A percentile compares a stretch with the other conserved stretches of the same genome.
Evolutionary conservation across 1,284 basidiomycete genomes (phyloP).

Genomic region (Cystobasidiaceae sp.): DNA sequence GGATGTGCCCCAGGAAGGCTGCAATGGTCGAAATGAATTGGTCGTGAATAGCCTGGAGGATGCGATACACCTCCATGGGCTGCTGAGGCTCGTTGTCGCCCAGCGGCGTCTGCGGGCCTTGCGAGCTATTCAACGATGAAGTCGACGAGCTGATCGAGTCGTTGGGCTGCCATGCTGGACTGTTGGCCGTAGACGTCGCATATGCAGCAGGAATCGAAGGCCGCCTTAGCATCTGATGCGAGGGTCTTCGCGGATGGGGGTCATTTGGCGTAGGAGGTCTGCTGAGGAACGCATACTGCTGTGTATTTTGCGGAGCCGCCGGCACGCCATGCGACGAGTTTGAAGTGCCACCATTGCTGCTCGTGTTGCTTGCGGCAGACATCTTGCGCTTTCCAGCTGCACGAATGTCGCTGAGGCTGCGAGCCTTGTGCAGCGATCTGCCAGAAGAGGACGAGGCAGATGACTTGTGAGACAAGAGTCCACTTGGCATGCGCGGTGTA

Average conservation of each 20-base stretch:
- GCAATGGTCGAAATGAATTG: slow-evolving; percentile 88
- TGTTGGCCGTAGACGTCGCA: background rate
- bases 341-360: background rate
- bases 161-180: slow-evolving; percentile 20
- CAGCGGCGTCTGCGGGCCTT: background rate
- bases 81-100: slow-evolving; percentile 1
- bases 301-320: background rate
- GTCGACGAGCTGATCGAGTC: slow-evolving; percentile 25
- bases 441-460: background rate
- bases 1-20: slow-evolving; percentile 93
- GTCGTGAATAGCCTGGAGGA: slow-evolving; percentile 55
- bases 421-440: slow-evolving; percentile 8
- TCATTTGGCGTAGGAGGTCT: slow-evolving; percentile 9
- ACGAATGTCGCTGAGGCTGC: slow-evolving; percentile 17
- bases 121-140: slow-evolving; percentile 11
- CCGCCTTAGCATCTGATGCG: slow-evolving; percentile 11
- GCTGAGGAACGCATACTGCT: slow-evolving; percentile 7
- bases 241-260: background rate
- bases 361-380: slow-evolving; percentile 14
- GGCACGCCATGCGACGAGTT: background rate
- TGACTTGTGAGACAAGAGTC: background rate
- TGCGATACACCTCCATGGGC: slow-evolving; percentile 22
- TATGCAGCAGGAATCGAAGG: slow-evolving; percentile 30
- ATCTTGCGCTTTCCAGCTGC: background rate
- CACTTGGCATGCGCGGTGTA: background rate